These are phyloP conservation scores for Psophocarpus tetragonolobus DNA, from an alignment of 306 rosid species.

Conservation along the genomic window DNA sequence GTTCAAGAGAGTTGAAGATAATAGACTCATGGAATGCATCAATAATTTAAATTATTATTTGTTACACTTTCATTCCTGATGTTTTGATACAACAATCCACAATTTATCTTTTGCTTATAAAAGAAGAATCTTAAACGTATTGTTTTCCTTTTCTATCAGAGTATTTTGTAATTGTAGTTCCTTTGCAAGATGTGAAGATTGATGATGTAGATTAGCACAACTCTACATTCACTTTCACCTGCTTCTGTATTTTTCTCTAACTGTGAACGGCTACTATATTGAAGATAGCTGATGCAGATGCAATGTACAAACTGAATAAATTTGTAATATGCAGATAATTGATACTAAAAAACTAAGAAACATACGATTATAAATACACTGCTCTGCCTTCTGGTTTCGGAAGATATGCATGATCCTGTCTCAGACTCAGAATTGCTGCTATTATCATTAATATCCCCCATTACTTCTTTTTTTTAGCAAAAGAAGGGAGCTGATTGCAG, in stretches of 20 bases:
- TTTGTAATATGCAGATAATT: not conserved
- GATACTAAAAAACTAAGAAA: not conserved
- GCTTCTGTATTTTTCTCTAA: not conserved
- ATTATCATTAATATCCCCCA: not conserved
- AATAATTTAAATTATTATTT: not conserved
- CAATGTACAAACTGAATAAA: not conserved
- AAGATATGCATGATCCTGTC: not conserved
- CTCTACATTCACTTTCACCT: not conserved
- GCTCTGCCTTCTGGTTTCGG: not conserved
- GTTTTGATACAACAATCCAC: not conserved
- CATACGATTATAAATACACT: not conserved
- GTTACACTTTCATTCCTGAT: not conserved
- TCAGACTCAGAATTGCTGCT: not conserved
- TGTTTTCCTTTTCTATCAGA: not conserved
- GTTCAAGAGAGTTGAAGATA: not conserved
- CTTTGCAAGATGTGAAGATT: not conserved
- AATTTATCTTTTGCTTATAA: constrained; percentile 4
- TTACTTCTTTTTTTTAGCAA: too few species aligned
- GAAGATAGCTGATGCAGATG: not conserved
- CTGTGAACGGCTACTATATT: not conserved
- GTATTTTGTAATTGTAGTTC: constrained; percentile 15
- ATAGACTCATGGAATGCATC: not conserved
- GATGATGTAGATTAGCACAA: constrained; percentile 1
- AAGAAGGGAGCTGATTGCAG: too few species aligned
- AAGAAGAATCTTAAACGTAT: not conserved